Evolutionary conservation across 2,329 filamentous ascomycete genomes (phyloP).

Genomic region (Nothophoma quercina): DNA sequence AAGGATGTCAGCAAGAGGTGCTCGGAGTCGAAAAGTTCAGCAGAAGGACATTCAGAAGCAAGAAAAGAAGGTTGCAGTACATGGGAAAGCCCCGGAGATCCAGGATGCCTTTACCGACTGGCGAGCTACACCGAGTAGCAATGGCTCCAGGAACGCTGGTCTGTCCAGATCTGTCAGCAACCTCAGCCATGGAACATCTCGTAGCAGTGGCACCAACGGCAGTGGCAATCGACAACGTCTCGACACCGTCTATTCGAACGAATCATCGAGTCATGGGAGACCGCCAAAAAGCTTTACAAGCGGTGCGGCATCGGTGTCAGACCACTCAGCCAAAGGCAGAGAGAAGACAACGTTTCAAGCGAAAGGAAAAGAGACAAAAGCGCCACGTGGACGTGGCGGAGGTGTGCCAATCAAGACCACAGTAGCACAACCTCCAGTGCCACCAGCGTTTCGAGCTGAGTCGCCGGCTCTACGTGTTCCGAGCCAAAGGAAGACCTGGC

Average conservation of each 20-base stretch:
- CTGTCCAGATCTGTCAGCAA: conserved; percentile 33
- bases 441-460: conserved; percentile 33
- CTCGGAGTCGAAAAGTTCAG: conserved; percentile 50
- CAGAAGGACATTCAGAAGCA: conserved; percentile 51
- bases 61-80: conserved; percentile 47
- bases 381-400: conserved; percentile 47
- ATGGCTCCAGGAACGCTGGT: conserved; percentile 24
- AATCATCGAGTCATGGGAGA: conserved; percentile 27
- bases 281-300: conserved; percentile 33
- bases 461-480: conserved; percentile 30
- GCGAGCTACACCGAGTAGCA: conserved; percentile 33
- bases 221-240: conserved; percentile 28
- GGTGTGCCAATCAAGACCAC: conserved; percentile 48
- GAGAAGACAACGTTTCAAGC: conserved; percentile 45
- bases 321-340: conserved; percentile 37
- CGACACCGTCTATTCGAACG: conserved; percentile 33
- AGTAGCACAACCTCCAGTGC: conserved; percentile 21
- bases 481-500: conserved; percentile 41
- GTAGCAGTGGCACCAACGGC: conserved; percentile 39
- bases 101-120: conserved; percentile 42
- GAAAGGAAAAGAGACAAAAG: conserved; percentile 50
- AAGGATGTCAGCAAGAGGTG: conserved; percentile 51
- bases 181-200: conserved; percentile 36
- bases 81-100: conserved; percentile 38
- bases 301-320: conserved; percentile 37